These are phyloP conservation scores for Xylaria hypoxylon DNA, from an alignment of 2,329 filamentous ascomycete species.

Conservation along the genomic window DNA sequence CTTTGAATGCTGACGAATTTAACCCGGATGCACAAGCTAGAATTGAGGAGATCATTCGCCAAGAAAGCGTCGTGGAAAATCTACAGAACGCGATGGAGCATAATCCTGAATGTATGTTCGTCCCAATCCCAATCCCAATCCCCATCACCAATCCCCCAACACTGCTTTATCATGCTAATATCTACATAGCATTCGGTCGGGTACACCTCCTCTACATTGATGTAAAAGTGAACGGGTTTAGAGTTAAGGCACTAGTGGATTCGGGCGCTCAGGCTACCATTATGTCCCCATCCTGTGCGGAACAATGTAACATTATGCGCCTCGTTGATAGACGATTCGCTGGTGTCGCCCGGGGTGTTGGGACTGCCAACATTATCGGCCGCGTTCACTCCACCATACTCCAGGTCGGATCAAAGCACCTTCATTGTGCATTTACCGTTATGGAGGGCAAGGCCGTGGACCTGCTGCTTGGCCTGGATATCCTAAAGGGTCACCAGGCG, in stretches of 20 bases:
- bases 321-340: conserved; percentile 93
- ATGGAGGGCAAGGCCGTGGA: conserved; percentile 99
- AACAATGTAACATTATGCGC: conserved; percentile 94
- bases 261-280: conserved; percentile 98
- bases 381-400: conserved; percentile 96
- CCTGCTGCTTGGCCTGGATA: conserved; percentile 91
- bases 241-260: conserved; percentile 95
- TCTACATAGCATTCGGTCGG: conserved; percentile 82
- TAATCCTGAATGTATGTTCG: conserved; percentile 87
- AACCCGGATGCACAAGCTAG: conserved; percentile 89
- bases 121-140: neutral
- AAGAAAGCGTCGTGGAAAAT: conserved; percentile 94
- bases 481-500: conserved; percentile 96
- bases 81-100: conserved; percentile 96
- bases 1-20: conserved; percentile 93
- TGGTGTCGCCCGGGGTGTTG: conserved; percentile 91
- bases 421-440: conserved; percentile 96
- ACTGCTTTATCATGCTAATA: conserved; percentile 35
- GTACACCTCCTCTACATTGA: conserved; percentile 98
- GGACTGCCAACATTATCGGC: conserved; percentile 92
- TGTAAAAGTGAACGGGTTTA: conserved; percentile 91
- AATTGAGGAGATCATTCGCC: conserved; percentile 97
- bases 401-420: conserved; percentile 86
- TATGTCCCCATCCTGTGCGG: conserved; percentile 95
- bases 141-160: neutral